phyloP scores from a whole-genome alignment of 2,329 filamentous ascomycete species.

The Colletotrichum sp. region DNA sequence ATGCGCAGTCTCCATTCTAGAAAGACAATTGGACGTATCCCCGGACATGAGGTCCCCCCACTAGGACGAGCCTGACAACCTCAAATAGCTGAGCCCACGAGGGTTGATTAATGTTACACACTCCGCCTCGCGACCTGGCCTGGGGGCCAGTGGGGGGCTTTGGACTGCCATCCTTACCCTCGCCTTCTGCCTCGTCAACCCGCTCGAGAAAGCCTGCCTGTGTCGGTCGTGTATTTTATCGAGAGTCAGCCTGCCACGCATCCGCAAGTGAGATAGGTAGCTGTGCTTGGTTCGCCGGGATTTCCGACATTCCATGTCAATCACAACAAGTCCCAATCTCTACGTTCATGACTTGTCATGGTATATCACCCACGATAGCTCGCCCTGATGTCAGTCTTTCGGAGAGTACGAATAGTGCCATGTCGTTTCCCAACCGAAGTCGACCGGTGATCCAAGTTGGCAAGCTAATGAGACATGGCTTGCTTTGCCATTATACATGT shows the following conservation, averaged over 20 bases:
- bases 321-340: neutral
- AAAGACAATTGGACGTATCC: neutral
- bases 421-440: neutral
- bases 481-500: neutral
- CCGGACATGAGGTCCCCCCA: neutral
- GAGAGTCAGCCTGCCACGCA: neutral
- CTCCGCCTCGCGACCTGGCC: neutral
- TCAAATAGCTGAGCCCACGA: neutral
- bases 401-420: neutral
- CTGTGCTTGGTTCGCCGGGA: neutral
- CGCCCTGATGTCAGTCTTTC: neutral
- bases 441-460: neutral
- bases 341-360: neutral
- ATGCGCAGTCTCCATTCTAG: neutral
- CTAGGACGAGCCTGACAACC: neutral
- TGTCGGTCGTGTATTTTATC: neutral
- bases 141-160: neutral
- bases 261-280: neutral
- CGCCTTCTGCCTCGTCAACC: neutral
- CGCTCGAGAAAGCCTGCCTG: neutral
- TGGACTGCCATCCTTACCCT: neutral
- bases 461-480: neutral
- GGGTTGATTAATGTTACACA: neutral
- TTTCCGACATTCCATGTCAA: neutral
- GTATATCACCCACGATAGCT: neutral